Base-by-base conservation (phyloP, 257 asterid species). In the Buddleja alternifolia region DNA sequence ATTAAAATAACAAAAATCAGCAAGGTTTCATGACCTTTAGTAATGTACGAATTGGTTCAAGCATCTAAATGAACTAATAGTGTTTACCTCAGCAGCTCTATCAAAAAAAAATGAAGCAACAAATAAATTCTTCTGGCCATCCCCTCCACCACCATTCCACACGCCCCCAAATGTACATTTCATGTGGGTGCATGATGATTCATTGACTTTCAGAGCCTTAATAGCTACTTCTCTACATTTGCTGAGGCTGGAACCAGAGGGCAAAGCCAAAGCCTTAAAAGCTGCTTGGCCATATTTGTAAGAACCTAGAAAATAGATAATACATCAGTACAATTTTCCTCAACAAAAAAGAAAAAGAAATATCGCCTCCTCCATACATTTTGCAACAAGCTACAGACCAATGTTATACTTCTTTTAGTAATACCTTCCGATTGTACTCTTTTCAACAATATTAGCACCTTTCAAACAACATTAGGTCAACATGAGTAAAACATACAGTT, bases 91-190 rank as follows among this genome's bases (percentile, higher is more conserved):
- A 34, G 93, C 91, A 69, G 99, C 99, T 83, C 97, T 86, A 78
- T 90, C 96, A 59, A 88, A 93, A 77, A 93, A 93, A 73, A 93
- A 93, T 23, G 99, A 93, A 59, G 99, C 97, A 60, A 93, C 97
- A 52, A 88, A 93, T 45, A 93, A 82, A 75, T 89, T 90, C 84
- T 87, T 93, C 80, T 84, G 97, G 63, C 97, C 99, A 79, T 93
- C 96, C 8, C 97, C 97, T 52, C 97, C 96, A 32, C 99, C 97
- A 37, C 99, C 99, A 78, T 87, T 94, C 99, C 99, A 94, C 70
- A 94, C 78, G 44, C 96, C 99, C n/a, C 97, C 97, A 75, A 94
- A 94, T 17, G 99, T 91, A 74, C 99, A 94, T 78, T 94, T 90
- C 96, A 91, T 90, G 78, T 89, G 96, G 63, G 93, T 84, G 75